Evolutionary conservation across 2,329 filamentous ascomycete species (phyloP), one percentile per base, ranked within the genome.

Genomic region (Phoma sp.): DNA sequence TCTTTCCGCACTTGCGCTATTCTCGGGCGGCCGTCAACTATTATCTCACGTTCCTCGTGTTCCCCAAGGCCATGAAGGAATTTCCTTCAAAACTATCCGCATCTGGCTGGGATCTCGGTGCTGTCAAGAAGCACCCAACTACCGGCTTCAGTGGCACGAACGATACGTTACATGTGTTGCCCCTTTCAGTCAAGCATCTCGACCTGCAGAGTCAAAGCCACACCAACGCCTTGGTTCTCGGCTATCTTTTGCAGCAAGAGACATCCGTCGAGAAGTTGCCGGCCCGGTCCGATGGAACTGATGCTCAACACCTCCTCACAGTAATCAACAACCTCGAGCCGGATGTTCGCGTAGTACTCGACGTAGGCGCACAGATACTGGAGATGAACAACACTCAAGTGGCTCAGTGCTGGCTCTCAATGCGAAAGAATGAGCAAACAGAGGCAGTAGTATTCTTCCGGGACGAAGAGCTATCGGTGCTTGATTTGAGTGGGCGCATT

Each of bases 111-210:
- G 87, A 91, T 55, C 74, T 91, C 15, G 84, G 76, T 5, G 66
- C 74, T 30, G 40, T 40, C 4, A 86, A 81, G 48, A 5, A 15
- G 0, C 73, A 84, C 17, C 77, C 80, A 0, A 86, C 81, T 0
- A 87, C 84, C 0, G 89, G 88, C 0, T 92, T 92, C 63, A 89
- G 86, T 48, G 88, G 88, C 0, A 92, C 88, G 0, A 87, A 86
- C 20, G 88, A 91, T 59, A 84, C 83, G 0, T 72, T 79, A 10
- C 75, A 79, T n/a, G 64, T 87, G 0, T 74, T 91, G 0, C 87
- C 88, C 0, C 62, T 87, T 0, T 73, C 62, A 0, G 78, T 91
- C 0, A 61, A 74, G 0, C 85, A 90, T 25, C 71, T 82, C 0
- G 84, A 90, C 28, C 74, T 87, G 0, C 62, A 71, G 0, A 71